These are phyloP conservation scores for Aureobasidium namibiae DNA, from an alignment of 2,329 filamentous ascomycete genomes.

Conservation along the genomic window DNA sequence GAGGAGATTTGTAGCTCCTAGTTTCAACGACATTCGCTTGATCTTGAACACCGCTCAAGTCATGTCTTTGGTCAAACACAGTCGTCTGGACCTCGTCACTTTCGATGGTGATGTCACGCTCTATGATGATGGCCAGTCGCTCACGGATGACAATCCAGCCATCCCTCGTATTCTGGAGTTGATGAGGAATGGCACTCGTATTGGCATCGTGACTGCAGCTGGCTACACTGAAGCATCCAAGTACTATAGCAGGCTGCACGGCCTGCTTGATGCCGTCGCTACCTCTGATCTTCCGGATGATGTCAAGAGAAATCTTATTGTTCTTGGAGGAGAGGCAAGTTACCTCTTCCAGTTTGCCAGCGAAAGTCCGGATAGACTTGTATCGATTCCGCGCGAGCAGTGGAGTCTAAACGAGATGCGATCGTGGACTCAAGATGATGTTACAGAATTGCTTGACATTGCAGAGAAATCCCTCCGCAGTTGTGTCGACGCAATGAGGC, in stretches of 20 bases:
- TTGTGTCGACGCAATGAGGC: constrained; percentile 68
- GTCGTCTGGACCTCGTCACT: constrained; percentile 74
- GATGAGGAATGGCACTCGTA: constrained; percentile 66
- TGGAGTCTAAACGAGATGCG: constrained; percentile 77
- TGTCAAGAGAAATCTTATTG: constrained; percentile 71
- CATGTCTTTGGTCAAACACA: constrained; percentile 72
- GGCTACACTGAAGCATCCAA: constrained; percentile 82
- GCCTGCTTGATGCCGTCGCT: constrained; percentile 72
- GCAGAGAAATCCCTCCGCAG: constrained; percentile 78
- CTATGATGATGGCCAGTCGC: constrained; percentile 71
- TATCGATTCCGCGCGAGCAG: constrained; percentile 52
- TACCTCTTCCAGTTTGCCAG: constrained; percentile 79
- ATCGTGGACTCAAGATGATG: constrained; percentile 67
- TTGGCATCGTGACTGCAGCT: constrained; percentile 94
- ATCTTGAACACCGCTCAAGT: constrained; percentile 92
- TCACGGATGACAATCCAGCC: constrained; percentile 68
- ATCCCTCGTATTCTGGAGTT: constrained; percentile 63
- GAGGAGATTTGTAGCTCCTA: constrained; percentile 85
- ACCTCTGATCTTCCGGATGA: constrained; percentile 53
- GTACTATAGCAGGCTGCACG: constrained; percentile 81
- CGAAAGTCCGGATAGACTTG: constrained; percentile 56
- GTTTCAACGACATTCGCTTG: constrained; percentile 91
- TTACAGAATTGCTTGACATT: constrained; percentile 73
- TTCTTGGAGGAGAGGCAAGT: constrained; percentile 94
- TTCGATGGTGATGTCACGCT: constrained; percentile 98